phyloP scores from a whole-genome alignment of 306 rosid species.

The Hylodesmum podocarpum region DNA sequence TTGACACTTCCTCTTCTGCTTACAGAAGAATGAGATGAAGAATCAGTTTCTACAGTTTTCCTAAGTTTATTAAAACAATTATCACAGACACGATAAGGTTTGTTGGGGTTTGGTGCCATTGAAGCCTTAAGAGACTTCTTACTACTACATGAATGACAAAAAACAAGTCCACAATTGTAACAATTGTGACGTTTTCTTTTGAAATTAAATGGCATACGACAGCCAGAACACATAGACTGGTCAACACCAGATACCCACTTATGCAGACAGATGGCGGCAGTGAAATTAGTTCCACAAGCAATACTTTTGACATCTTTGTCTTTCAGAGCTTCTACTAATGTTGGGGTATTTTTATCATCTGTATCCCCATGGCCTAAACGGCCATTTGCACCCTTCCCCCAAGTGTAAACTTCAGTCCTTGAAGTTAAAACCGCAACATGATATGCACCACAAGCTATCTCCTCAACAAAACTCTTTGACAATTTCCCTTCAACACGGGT shows the following conservation, averaged over 20 bases:
- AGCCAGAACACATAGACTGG: constrained; percentile 99
- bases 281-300: constrained; percentile 93
- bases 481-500: constrained; percentile 82
- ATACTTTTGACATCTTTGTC: constrained; percentile 95
- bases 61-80: constrained; percentile 80
- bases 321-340: constrained; percentile 85
- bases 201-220: constrained; percentile 92
- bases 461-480: constrained; percentile 86
- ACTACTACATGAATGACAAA: constrained; percentile 97
- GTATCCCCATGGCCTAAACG: constrained; percentile 96
- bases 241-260: constrained; percentile 99
- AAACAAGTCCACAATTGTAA: constrained; percentile 96
- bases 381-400: constrained; percentile 99
- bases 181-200: constrained; percentile 98
- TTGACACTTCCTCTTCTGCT: constrained; percentile 92
- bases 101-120: constrained; percentile 99
- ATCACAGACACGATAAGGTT: constrained; percentile 98
- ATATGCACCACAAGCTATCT: constrained; percentile 97
- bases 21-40: constrained; percentile 77
- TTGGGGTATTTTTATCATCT: constrained; percentile 80
- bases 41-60: constrained; percentile 71
- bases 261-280: constrained; percentile 96
- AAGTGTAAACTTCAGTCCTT: constrained; percentile 93
- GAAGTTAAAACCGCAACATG: constrained; percentile 96
- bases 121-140: constrained; percentile 95